Evolutionary conservation across 139 green algal species (phyloP), one percentile per base, ranked within the genome.

Genomic region (Nannochloris sp.): DNA sequence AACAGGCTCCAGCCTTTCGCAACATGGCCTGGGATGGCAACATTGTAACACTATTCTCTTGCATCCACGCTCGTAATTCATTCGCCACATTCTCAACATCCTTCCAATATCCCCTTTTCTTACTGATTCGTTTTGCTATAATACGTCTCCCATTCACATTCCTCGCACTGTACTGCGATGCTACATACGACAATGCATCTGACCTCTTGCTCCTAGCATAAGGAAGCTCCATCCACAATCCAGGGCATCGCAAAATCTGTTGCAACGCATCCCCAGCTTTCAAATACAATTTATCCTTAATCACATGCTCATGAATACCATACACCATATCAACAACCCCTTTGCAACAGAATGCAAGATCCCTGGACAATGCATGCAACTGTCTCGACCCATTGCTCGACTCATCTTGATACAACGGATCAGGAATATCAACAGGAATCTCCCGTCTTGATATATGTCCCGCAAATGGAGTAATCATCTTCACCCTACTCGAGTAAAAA

Each of bases 31-130:
- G 53, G 10, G 69, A 69, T 55, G 77, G 77, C 69, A 83, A 49
- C 16, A 46, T 48, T 26, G 45, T 55, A 2, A 25, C 2, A 46
- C 45, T 46, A 10, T 65, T 12, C 17, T 16, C 43, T 26, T 68
- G 48, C 56, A 82, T 75, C 73, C 75, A 83, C 11, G 26, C 25
- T 14, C 62, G 66, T 45, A 83, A 58, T 71, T 83, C 77, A 59
- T 14, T 30, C 61, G 70, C 46, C 43, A 83, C 73, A 36, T 82
- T 82, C 13, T 44, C 65, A 8, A 43, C 1, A 26, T 71, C 46
- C 29, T 20, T 72, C 77, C 77, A 83, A 55, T 76, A 83, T 40
- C 33, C 33, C 8, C 33, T 40, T 40, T 40, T 8, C 11, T 40
- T 40, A 40, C 8, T 40, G 33, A 40, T 40, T 40, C 33, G 33